Evolutionary conservation across 306 rosid species (phyloP), one percentile per base, ranked within the genome.

Genomic region (Pterocarpus macrocarpus): DNA sequence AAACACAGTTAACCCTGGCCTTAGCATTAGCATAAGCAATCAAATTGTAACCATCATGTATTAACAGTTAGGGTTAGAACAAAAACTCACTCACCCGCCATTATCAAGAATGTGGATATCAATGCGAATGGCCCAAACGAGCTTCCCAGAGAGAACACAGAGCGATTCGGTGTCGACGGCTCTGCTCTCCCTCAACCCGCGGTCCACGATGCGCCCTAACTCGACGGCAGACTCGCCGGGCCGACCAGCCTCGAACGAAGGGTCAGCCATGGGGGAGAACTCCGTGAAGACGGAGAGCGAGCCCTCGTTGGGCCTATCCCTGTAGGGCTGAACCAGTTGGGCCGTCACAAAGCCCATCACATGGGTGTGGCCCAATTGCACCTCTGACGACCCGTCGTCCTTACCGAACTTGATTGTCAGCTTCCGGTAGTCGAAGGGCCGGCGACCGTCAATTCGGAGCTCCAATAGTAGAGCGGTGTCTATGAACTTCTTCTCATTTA

Each of bases 251-350:
- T 95, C 97, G 64, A 89, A 95, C 39, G 97, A 91, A 63, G 97
- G 98, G 55, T 95, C 99, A 10, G 97, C 99, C 99, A 93, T 95
- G 17, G 96, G 97, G 52, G 99, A 93, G 78, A 95, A 93, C 82
- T 95, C 97, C 4, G 97, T 90, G 90, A 74, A 95, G 71, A 95
- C 81, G n/a, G 97, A 85, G 63, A 95, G 97, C 1, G 90, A 43
- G 57, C 99, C 99, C 75, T 95, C 99, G 58, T 93, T 93, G 70
- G 97, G 92, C 59, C 97, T 87, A 70, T 95, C 99, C 28, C 83
- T 78, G 69, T 95, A 95, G n/a, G 99, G 99, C 62, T 86, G 91
- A 52, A 86, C 80, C 16, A 95, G 85, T 58, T 95, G 94, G 22
- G 89, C 93, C 5, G 90, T 85, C 68, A 93, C 95, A 80, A 87